phyloP scores from a whole-genome alignment of 192 early-diverging fungal genomes.

The Entrophospora sp. region DNA sequence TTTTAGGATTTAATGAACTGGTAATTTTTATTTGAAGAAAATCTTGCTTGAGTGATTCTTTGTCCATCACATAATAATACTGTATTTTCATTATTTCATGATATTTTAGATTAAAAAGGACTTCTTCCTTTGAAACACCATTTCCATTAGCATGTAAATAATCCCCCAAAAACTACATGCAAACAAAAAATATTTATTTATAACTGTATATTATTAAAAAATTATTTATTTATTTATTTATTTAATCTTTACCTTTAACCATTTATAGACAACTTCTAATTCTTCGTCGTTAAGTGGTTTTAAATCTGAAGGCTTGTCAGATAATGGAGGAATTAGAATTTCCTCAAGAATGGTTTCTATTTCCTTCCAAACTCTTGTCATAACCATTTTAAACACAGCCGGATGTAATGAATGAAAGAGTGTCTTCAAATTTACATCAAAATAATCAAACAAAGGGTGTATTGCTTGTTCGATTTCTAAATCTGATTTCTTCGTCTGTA shows the following conservation, averaged over 20 bases:
- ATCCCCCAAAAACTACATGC: constrained; percentile 61
- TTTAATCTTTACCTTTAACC: constrained; percentile 48
- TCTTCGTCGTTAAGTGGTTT: constrained; percentile 60
- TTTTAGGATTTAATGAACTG: background rate
- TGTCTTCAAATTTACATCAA: constrained; percentile 65
- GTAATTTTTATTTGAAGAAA: constrained; percentile 27
- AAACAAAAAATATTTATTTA: too few relatives aligned
- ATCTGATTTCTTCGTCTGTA: constrained; percentile 18
- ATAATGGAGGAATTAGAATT: constrained; percentile 63
- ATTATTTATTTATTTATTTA: too few relatives aligned
- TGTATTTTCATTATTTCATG: constrained; percentile 53
- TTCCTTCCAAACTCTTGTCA: constrained; percentile 65
- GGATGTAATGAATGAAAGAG: constrained; percentile 59
- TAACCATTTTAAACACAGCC: constrained; percentile 54
- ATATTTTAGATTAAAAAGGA: constrained; percentile 57
- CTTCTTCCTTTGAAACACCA: constrained; percentile 54
- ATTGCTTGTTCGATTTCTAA: constrained; percentile 59
- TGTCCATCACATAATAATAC: constrained; percentile 57
- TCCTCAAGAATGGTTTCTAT: constrained; percentile 58
- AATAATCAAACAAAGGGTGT: constrained; percentile 62
- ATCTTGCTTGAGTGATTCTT: constrained; percentile 51
- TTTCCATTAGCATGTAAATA: constrained; percentile 66
- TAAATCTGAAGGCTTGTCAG: constrained; percentile 40
- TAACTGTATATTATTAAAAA: too few relatives aligned
- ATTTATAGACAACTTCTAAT: constrained; percentile 58